These are phyloP conservation scores for Biscogniauxia mediterranea DNA, from an alignment of 2,329 filamentous ascomycete species.

Conservation along the genomic window DNA sequence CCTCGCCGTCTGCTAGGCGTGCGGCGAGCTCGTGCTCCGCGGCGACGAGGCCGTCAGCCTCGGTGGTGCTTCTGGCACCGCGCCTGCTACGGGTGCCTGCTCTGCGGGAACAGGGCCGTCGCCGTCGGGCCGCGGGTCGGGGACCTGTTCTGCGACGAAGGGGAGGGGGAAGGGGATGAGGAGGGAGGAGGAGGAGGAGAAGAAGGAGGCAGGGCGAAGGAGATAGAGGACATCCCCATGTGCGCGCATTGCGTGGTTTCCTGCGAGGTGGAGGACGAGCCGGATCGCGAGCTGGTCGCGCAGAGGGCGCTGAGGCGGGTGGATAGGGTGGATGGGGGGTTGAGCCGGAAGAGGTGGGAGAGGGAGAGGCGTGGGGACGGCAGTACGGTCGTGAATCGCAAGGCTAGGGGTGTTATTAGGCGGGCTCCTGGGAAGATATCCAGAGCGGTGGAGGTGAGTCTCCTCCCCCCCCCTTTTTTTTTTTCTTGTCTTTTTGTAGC, in stretches of 20 bases:
- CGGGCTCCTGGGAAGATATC: slow-evolving; percentile 14
- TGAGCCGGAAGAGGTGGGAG: slow-evolving; percentile 46
- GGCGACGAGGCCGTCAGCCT: slow-evolving; percentile 55
- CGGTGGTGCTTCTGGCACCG: slow-evolving; percentile 62
- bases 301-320: slow-evolving; percentile 44
- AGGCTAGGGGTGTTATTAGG: slow-evolving; percentile 14
- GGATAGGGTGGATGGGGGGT: slow-evolving; percentile 44
- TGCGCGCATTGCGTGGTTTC: slow-evolving; percentile 47
- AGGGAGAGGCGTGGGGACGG: slow-evolving; percentile 9
- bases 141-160: slow-evolving; percentile 32
- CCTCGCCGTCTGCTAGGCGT: slow-evolving; percentile 57
- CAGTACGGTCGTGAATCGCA: slow-evolving; percentile 1
- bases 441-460: not conserved
- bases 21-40: slow-evolving; percentile 53
- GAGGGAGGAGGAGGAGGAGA: slow-evolving; percentile 33
- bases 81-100: slow-evolving; percentile 54
- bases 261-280: slow-evolving; percentile 38
- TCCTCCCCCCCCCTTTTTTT: not conserved
- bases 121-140: slow-evolving; percentile 35
- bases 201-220: slow-evolving; percentile 29
- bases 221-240: slow-evolving; percentile 48
- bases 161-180: slow-evolving; percentile 4
- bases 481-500: not conserved
- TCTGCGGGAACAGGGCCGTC: slow-evolving; percentile 45
- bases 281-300: slow-evolving; percentile 33